These are phyloP conservation scores for Stephania japonica DNA, from an alignment of 164 flowering plant genomes.

Conservation along the genomic window DNA sequence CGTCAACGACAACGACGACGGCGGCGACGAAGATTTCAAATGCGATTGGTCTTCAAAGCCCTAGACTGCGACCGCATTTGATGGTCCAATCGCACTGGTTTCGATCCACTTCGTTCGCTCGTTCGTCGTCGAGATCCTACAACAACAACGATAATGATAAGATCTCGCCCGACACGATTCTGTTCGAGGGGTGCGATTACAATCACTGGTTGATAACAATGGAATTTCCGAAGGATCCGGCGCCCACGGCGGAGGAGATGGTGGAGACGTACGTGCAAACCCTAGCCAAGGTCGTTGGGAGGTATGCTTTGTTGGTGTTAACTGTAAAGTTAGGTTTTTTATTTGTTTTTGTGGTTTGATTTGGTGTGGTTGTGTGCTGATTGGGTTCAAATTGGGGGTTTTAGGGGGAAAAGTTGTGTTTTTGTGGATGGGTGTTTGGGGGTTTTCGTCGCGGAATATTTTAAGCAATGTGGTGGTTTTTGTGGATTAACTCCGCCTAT, in stretches of 20 bases:
- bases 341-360: not conserved
- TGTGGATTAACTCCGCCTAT: too few species aligned
- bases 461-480: too few species aligned
- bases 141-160: constrained; percentile 31
- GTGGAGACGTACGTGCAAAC: constrained; percentile 74
- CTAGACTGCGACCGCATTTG: not conserved
- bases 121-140: constrained; percentile 17
- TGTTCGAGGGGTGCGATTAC: constrained; percentile 90
- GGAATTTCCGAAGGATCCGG: constrained; percentile 67
- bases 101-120: constrained; percentile 19
- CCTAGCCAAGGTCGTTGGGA: constrained; percentile 71
- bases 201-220: constrained; percentile 91
- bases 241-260: constrained; percentile 69
- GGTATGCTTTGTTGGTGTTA: constrained; percentile 22
- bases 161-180: constrained; percentile 52
- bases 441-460: too few species aligned
- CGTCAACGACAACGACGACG: constrained; percentile 7
- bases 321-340: not conserved
- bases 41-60: constrained; percentile 7
- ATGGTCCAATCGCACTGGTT: constrained; percentile 18
- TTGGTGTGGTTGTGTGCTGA: too few species aligned
- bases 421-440: too few species aligned
- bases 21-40: not conserved
- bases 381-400: too few species aligned
- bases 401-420: too few species aligned